Evolutionary conservation across 1,284 basidiomycete genomes (phyloP).

Genomic region (Termitomyces sp.): DNA sequence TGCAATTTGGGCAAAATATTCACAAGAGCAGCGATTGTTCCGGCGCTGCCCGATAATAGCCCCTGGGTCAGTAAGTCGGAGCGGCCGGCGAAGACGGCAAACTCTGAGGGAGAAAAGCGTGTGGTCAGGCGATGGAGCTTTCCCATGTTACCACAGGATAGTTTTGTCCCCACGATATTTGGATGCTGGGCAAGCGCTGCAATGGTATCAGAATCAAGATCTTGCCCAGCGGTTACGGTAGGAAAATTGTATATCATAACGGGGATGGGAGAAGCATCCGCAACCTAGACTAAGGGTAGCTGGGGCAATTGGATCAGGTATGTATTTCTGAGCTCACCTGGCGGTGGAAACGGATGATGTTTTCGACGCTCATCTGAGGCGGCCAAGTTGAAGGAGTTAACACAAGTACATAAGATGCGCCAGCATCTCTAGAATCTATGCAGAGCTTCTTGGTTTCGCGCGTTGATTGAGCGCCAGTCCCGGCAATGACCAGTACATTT

Average conservation of each 20-base stretch:
- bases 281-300: conserved; percentile 46
- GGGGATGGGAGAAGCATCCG: conserved; percentile 78
- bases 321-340: conserved; percentile 35
- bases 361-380: conserved; percentile 54
- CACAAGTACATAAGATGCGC: conserved; percentile 76
- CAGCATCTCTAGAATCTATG: conserved; percentile 72
- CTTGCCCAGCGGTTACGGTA: conserved; percentile 74
- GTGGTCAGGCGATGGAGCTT: conserved; percentile 76
- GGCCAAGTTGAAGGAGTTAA: conserved; percentile 69
- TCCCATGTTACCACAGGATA: conserved; percentile 82
- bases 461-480: conserved; percentile 80
- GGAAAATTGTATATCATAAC: conserved; percentile 94
- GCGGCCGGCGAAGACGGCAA: conserved; percentile 61
- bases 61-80: conserved; percentile 66
- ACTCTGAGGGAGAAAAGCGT: conserved; percentile 43
- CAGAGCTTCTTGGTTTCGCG: conserved; percentile 80
- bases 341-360: conserved; percentile 60
- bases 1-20: conserved; percentile 79
- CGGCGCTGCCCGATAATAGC: conserved; percentile 62
- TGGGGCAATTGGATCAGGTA: neutral
- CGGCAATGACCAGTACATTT: conserved; percentile 72
- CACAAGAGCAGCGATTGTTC: conserved; percentile 70
- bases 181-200: conserved; percentile 70
- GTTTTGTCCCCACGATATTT: conserved; percentile 86
- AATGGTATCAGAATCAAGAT: conserved; percentile 83